A percentile compares a stretch with the other conserved stretches of the same genome.
phyloP scores from a whole-genome alignment of 768 basidiomycete species.

The Leccinum imitatum region DNA sequence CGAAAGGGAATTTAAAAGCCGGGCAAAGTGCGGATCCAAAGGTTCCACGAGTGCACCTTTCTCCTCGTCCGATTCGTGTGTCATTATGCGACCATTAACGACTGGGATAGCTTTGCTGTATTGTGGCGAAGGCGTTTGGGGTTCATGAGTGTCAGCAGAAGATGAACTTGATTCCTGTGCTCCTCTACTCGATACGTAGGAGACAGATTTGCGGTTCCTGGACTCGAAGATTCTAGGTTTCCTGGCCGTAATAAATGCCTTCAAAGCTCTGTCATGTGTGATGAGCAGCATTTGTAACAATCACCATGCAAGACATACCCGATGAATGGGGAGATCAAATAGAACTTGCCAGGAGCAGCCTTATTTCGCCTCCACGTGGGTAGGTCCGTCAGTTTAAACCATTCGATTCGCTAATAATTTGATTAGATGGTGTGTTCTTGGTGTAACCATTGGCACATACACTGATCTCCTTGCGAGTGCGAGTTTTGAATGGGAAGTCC shows the following conservation, averaged over 20 bases:
- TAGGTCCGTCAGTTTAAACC: conserved; percentile 87
- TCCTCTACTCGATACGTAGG: conserved; percentile 25
- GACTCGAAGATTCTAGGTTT: conserved; percentile 48
- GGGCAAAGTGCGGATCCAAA: conserved; percentile 71
- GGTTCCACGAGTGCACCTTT: conserved; percentile 27
- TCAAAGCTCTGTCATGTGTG: conserved; percentile 37
- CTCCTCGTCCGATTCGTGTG: conserved; percentile 37
- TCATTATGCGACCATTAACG: conserved; percentile 15
- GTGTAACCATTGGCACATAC: conserved; percentile 45
- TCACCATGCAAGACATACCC: conserved; percentile 45
- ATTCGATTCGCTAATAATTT: conserved; percentile 83
- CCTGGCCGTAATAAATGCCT: conserved; percentile 63
- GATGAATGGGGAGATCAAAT: conserved; percentile 94
- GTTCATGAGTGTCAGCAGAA: conserved; percentile 58
- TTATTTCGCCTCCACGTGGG: conserved; percentile 90
- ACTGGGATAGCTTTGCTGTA: conserved; percentile 42
- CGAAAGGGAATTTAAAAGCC: conserved; percentile 60
- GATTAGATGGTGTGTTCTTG: conserved; percentile 10
- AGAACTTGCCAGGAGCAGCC: conserved; percentile 76
- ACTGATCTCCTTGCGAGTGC: conserved; percentile 97
- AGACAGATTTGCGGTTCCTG: conserved; percentile 37
- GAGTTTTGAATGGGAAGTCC: conserved; percentile 85
- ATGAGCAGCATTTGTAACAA: conserved; percentile 6
- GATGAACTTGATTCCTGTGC: conserved; percentile 69
- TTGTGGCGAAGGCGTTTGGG: conserved; percentile 63